Evolutionary conservation across 75 land plant genomes (phyloP).

Genomic region (Larix kaempferi): DNA sequence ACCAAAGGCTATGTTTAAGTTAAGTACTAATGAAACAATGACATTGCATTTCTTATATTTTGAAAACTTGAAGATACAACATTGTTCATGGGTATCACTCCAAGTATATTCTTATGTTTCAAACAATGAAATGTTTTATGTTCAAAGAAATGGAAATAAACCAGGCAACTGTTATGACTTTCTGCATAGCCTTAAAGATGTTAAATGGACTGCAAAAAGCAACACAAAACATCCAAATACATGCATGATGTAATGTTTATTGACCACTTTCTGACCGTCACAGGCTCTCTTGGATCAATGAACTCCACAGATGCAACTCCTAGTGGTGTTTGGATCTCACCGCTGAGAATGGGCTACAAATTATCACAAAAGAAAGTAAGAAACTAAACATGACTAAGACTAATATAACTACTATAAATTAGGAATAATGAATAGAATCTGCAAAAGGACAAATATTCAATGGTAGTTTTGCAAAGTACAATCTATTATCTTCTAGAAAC

Average conservation of each 20-base stretch:
- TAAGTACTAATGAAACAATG: not conserved
- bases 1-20: too few species aligned
- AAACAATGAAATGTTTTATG: not conserved
- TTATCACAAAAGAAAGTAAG: not conserved
- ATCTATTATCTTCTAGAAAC: too few species aligned
- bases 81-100: not conserved
- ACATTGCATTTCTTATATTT: not conserved
- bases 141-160: not conserved
- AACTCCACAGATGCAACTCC: constrained; percentile 91
- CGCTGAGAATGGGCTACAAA: constrained; percentile 69
- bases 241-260: constrained; percentile 3
- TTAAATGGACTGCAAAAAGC: not conserved
- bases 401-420: not conserved
- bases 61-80: not conserved
- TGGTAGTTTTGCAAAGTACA: too few species aligned
- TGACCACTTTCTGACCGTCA: constrained; percentile 56
- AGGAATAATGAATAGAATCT: not conserved
- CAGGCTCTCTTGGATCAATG: constrained; percentile 95
- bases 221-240: not conserved
- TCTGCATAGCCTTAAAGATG: not conserved
- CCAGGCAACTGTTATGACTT: not conserved
- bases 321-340: constrained; percentile 91
- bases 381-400: not conserved
- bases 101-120: not conserved
- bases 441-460: not conserved